Conservation (phyloP, 106 monocot genomes). For the Phalaenopsis aphrodite region DNA sequence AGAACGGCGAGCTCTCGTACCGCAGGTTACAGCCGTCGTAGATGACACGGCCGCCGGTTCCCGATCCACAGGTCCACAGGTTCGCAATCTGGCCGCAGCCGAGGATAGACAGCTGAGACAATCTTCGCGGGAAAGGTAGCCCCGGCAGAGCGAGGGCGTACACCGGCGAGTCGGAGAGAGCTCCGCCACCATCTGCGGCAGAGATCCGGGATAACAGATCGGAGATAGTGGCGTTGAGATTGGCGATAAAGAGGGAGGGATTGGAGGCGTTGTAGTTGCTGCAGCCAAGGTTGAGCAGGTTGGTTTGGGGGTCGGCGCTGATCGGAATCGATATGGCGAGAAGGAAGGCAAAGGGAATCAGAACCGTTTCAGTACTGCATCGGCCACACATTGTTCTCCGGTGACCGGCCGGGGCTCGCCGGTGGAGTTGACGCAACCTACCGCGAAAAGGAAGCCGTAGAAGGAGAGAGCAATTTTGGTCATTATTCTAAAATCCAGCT, state of each 20-base stretch:
- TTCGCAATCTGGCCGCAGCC: conserved; percentile 19
- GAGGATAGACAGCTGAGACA: conserved; percentile 36
- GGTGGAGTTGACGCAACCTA: background rate
- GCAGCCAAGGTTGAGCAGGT: conserved; percentile 39
- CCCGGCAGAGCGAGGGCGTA: conserved; percentile 47
- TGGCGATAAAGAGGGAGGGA: conserved; percentile 21
- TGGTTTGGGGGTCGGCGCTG: conserved; percentile 33
- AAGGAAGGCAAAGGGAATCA: background rate
- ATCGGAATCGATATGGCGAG: background rate
- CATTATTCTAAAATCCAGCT: background rate
- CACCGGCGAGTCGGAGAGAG: conserved; percentile 30
- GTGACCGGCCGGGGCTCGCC: background rate
- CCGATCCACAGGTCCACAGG: conserved; percentile 32
- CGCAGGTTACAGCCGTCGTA: conserved; percentile 55
- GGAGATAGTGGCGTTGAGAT: conserved; percentile 26
- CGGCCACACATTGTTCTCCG: background rate
- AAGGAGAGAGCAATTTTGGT: background rate
- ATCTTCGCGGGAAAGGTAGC: conserved; percentile 32
- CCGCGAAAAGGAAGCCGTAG: background rate
- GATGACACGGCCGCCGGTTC: conserved; percentile 52
- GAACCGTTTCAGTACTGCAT: background rate
- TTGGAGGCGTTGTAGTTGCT: conserved; percentile 57
- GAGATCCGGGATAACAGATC: conserved; percentile 21
- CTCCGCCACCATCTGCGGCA: conserved; percentile 4
- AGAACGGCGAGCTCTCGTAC: conserved; percentile 50